These are phyloP conservation scores for Zygotorulaspora florentina DNA, from an alignment of 805 yeast genomes.

Conservation along the genomic window DNA sequence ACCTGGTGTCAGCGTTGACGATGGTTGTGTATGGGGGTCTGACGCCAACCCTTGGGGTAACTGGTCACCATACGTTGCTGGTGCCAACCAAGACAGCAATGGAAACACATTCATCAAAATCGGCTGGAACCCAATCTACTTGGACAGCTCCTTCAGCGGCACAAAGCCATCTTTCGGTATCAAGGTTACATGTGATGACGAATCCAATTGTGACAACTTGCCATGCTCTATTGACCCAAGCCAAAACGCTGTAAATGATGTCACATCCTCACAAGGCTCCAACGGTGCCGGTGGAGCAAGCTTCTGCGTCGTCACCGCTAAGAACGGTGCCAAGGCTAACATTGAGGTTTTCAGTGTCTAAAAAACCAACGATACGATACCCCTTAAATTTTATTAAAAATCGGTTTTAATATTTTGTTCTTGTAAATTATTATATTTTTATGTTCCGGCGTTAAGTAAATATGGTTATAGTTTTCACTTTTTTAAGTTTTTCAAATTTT, in stretches of 20 bases:
- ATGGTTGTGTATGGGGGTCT: slow-evolving; percentile 85
- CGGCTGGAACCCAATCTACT: slow-evolving; percentile 87
- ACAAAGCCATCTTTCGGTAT: slow-evolving; percentile 65
- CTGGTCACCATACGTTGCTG: slow-evolving; percentile 94
- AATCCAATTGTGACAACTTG: slow-evolving; percentile 64
- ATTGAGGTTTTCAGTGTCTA: slow-evolving; percentile 58
- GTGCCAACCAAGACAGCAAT: slow-evolving; percentile 70
- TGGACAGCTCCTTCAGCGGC: slow-evolving; percentile 54
- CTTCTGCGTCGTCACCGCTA: slow-evolving; percentile 83
- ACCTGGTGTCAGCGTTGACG: slow-evolving; percentile 71
- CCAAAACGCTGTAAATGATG: slow-evolving; percentile 53
- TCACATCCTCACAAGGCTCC: slow-evolving; percentile 40
- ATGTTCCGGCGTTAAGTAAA: not conserved
- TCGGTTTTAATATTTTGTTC: slow-evolving; percentile 5
- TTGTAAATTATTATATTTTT: slow-evolving; percentile 1
- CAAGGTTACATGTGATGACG: slow-evolving; percentile 68
- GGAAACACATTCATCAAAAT: slow-evolving; percentile 77
- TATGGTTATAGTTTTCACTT: not conserved
- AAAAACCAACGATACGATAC: not conserved
- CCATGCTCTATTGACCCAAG: slow-evolving; percentile 82
- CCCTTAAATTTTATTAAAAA: not conserved
- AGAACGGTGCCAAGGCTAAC: slow-evolving; percentile 55
- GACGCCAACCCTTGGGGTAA: slow-evolving; percentile 67
- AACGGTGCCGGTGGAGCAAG: slow-evolving; percentile 62
- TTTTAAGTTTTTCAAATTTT: not conserved